Conservation (phyloP, 2,329 filamentous ascomycete genomes). For the Fusarium sp. region DNA sequence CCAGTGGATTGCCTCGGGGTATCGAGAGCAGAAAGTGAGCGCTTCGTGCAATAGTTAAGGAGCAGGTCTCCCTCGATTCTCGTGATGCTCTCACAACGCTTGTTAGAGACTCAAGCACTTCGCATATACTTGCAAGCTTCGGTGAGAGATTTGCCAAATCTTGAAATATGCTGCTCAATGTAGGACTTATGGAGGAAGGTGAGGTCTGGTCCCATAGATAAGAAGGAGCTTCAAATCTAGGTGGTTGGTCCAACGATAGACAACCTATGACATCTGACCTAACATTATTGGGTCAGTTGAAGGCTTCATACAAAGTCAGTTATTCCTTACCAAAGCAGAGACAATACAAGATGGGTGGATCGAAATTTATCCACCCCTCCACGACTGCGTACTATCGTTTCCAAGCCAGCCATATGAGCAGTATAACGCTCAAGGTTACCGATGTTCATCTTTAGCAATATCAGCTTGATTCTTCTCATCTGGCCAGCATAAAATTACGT, state of each 20-base stretch:
- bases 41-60: background rate
- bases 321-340: constrained; percentile 1
- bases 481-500: background rate
- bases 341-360: background rate
- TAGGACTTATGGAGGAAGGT: background rate
- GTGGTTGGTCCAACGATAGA: background rate
- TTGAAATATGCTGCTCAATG: background rate
- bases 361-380: background rate
- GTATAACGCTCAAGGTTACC: constrained; percentile 9
- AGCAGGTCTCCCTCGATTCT: background rate
- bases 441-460: constrained; percentile 4
- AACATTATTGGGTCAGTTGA: background rate
- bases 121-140: background rate
- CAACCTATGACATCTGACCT: constrained; percentile 18
- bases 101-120: constrained; percentile 2
- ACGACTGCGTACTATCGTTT: constrained; percentile 2
- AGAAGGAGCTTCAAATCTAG: constrained; percentile 6
- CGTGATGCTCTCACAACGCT: background rate
- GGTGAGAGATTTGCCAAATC: background rate
- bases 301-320: rapidly evolving
- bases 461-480: background rate
- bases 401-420: constrained; percentile 5
- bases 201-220: background rate
- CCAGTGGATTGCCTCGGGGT: background rate
- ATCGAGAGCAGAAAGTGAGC: constrained; percentile 4